Percentiles rank a stretch among this genome's conserved stretches.
phyloP scores from a whole-genome alignment of 345 rosid species.

The Mallotus nudiflorus region DNA sequence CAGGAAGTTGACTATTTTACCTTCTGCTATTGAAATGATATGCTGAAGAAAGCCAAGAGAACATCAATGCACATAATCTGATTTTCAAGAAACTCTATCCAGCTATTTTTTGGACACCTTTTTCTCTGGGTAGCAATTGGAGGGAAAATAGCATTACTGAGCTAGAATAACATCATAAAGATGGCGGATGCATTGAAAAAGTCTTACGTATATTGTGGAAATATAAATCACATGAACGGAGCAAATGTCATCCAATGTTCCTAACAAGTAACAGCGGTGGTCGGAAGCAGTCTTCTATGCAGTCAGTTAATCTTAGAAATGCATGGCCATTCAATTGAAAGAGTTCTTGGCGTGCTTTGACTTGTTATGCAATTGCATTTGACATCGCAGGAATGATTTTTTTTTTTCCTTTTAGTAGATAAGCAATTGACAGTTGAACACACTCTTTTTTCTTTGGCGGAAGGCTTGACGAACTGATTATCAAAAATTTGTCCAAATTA shows the following conservation, averaged over 20 bases:
- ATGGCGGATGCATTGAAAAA: too few species aligned
- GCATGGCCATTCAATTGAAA: neutral
- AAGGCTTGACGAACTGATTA: too few species aligned
- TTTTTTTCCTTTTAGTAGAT: conserved; percentile 3
- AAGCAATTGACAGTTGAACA: neutral
- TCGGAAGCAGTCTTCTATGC: neutral
- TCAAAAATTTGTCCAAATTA: too few species aligned
- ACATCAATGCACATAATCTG: neutral
- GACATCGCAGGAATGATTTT: neutral
- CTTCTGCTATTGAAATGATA: conserved; percentile 76
- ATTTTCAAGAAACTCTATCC: conserved; percentile 3
- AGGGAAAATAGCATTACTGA: neutral
- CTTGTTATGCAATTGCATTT: neutral
- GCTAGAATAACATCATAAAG: neutral
- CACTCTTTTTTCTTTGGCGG: too few species aligned
- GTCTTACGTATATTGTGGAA: neutral
- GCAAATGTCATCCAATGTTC: neutral
- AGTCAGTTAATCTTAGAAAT: neutral
- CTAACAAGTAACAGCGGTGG: neutral
- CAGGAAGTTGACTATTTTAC: conserved; percentile 63
- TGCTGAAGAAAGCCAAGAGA: conserved; percentile 35
- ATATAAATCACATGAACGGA: neutral
- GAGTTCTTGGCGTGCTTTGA: neutral
- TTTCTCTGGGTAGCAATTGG: neutral
- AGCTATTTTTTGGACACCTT: neutral